Percentiles rank a stretch among this genome's conserved stretches.
Conservation (phyloP, 2,329 filamentous ascomycete genomes). For the Scedosporium aurantiacum region DNA sequence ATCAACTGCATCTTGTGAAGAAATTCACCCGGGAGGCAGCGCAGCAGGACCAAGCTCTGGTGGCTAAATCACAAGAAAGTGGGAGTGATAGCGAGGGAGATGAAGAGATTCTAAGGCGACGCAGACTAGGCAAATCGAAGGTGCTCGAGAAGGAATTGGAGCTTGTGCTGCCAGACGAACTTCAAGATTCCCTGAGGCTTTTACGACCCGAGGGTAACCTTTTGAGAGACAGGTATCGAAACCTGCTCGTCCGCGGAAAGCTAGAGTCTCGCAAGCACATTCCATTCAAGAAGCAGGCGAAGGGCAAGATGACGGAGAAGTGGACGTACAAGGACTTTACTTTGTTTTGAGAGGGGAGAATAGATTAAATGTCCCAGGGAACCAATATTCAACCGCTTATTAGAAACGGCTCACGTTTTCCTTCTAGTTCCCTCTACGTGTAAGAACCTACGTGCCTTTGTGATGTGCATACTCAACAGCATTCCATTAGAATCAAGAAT, state of each 20-base stretch:
- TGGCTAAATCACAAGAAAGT: conserved; percentile 26
- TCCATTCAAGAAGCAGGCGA: conserved; percentile 71
- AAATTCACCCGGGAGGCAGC: conserved; percentile 54
- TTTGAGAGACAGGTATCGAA: conserved; percentile 84
- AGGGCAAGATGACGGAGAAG: conserved; percentile 79
- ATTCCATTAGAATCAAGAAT: no score
- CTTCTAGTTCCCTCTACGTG: no score
- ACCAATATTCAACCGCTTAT: no score
- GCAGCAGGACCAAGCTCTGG: conserved; percentile 42
- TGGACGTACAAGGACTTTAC: conserved; percentile 94
- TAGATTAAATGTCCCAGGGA: not conserved
- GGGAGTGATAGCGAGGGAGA: conserved; percentile 47
- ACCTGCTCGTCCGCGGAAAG: conserved; percentile 77
- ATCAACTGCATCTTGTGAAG: conserved; percentile 61
- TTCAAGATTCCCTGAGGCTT: conserved; percentile 69
- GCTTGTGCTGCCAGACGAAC: conserved; percentile 69
- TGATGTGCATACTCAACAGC: no score
- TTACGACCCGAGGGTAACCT: conserved; percentile 94
- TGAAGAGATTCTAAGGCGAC: conserved; percentile 55
- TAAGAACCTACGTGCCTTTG: no score
- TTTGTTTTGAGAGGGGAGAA: conserved; percentile 11
- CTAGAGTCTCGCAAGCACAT: conserved; percentile 72
- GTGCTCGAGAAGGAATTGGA: conserved; percentile 73
- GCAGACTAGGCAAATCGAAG: conserved; percentile 61
- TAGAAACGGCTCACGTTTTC: no score